Conservation (phyloP, 1,284 basidiomycete genomes). For the Albatrellus sp. region DNA sequence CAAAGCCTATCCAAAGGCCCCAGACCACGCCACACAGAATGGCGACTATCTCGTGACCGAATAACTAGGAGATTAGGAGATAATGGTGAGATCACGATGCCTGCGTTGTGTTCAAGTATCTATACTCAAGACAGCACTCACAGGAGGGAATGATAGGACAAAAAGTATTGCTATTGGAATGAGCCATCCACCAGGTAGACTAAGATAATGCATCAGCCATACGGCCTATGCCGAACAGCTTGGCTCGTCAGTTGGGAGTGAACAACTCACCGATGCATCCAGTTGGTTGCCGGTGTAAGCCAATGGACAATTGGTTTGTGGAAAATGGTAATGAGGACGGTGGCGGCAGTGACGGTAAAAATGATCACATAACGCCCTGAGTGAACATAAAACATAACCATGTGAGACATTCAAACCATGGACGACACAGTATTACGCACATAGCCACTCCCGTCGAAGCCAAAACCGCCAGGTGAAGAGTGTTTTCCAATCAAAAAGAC, state of each 20-base stretch:
- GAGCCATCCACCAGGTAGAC: conserved; percentile 48
- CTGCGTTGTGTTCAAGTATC: not conserved
- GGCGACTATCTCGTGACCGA: conserved; percentile 44
- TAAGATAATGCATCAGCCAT: conserved; percentile 3
- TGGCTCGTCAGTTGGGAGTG: too few relatives aligned
- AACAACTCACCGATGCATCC: conserved; percentile 32
- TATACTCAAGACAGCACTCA: conserved; percentile 19
- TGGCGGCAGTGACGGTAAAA: conserved; percentile 22
- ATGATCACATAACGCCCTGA: conserved; percentile 24
- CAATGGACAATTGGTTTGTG: conserved; percentile 43
- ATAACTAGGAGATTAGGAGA: conserved; percentile 24
- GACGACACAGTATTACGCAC: conserved; percentile 21
- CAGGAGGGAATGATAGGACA: conserved; percentile 68
- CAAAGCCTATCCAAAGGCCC: conserved; percentile 37
- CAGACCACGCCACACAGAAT: conserved; percentile 41
- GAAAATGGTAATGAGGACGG: conserved; percentile 43
- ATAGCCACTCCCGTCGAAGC: conserved; percentile 35
- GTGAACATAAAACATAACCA: not conserved
- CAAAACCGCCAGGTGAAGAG: conserved; percentile 32
- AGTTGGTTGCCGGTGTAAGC: conserved; percentile 41
- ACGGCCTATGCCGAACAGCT: too few relatives aligned
- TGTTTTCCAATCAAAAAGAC: conserved; percentile 32
- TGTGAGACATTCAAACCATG: not conserved
- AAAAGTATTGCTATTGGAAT: conserved; percentile 77
- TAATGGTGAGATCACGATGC: not conserved